A percentile compares a stretch with the other conserved stretches of the same genome.
phyloP scores from a whole-genome alignment of 352 stramenopile species.

The Phytophthora gonapodyides region DNA sequence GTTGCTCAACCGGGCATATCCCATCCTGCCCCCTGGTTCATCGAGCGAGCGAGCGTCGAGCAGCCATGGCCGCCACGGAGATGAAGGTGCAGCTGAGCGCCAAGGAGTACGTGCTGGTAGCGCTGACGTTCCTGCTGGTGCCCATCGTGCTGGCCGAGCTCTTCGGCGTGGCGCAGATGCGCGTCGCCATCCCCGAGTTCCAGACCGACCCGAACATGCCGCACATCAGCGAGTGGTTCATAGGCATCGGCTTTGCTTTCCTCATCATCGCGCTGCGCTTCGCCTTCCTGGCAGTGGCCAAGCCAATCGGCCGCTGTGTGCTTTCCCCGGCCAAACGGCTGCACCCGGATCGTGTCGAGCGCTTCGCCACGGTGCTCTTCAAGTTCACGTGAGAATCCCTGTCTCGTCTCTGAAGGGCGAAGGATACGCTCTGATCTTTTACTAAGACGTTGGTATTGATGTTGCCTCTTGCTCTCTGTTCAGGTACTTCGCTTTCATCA shows the following conservation, averaged over 20 bases:
- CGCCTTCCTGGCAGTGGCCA: conserved; percentile 26
- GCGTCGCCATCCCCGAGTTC: conserved; percentile 37
- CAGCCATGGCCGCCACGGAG: conserved; percentile 39
- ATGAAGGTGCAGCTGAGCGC: conserved; percentile 40
- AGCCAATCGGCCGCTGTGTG: conserved; percentile 32
- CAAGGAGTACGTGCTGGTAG: conserved; percentile 44
- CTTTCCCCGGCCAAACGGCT: conserved; percentile 34
- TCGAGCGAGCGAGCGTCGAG: conserved; percentile 15
- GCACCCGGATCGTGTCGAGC: conserved; percentile 37
- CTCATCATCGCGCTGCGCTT: conserved; percentile 40
- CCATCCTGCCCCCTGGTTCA: conserved; percentile 20
- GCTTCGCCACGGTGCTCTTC: conserved; percentile 45
- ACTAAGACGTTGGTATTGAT: conserved; percentile 18
- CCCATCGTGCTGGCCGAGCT: conserved; percentile 39
- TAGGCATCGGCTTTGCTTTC: conserved; percentile 32
- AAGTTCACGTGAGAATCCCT: conserved; percentile 36
- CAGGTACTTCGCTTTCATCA: conserved; percentile 43
- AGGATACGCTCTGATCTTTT: conserved; percentile 7
- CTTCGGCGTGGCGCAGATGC: conserved; percentile 43
- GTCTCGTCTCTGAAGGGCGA: conserved; percentile 28
- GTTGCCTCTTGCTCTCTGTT: conserved; percentile 2
- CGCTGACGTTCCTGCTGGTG: conserved; percentile 33
- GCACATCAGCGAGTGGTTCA: conserved; percentile 30
- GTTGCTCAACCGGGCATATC: conserved; percentile 19
- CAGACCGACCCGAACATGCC: conserved; percentile 40